Percentiles rank a stretch among this genome's conserved stretches.
Conservation (phyloP, 2,329 filamentous ascomycete genomes). For the Annulohypoxylon truncatum region DNA sequence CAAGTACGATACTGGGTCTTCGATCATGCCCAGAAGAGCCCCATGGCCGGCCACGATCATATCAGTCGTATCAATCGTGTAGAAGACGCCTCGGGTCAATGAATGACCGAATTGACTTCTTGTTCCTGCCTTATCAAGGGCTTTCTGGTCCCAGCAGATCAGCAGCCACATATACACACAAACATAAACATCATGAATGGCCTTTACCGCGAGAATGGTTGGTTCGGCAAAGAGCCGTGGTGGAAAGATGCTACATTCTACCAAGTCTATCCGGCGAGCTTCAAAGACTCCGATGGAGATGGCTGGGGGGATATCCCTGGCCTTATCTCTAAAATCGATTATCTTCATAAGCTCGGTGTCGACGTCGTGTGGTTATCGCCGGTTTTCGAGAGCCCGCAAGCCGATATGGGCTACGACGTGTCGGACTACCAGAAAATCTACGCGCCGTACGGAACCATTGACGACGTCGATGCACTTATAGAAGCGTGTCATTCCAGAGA, state of each 20-base stretch:
- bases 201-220: constrained; percentile 48
- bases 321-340: constrained; percentile 72
- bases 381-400: constrained; percentile 67
- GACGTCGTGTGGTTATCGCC: constrained; percentile 71
- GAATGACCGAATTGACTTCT: background rate
- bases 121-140: background rate
- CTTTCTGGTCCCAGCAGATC: background rate
- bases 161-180: background rate
- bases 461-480: constrained; percentile 74
- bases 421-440: constrained; percentile 75
- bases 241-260: constrained; percentile 62
- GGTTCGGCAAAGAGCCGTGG: constrained; percentile 54
- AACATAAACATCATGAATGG: constrained; percentile 49
- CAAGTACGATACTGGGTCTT: constrained; percentile 3
- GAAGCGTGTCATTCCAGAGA: constrained; percentile 66
- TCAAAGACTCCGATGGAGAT: constrained; percentile 68
- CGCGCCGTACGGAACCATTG: constrained; percentile 72
- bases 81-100: constrained; percentile 1
- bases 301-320: constrained; percentile 75
- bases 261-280: constrained; percentile 69
- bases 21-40: background rate
- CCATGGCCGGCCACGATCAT: constrained; percentile 4
- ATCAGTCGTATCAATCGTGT: too few species aligned
- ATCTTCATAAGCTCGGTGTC: constrained; percentile 70
- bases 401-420: constrained; percentile 81